Evolutionary conservation across 331 rosid genomes (phyloP).

Genomic region (Phaseolus coccineus): DNA sequence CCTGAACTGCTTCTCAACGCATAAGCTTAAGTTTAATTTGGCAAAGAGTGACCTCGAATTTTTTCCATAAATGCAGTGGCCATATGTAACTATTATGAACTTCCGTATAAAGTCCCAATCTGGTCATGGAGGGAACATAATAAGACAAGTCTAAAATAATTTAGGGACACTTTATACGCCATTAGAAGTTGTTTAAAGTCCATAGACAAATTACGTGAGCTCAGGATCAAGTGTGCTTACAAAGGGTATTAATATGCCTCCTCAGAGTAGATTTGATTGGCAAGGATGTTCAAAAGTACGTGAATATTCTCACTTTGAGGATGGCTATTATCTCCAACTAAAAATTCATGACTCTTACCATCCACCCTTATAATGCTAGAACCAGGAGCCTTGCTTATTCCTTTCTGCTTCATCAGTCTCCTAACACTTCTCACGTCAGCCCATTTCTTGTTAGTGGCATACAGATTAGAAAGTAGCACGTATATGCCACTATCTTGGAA

Average conservation of each 20-base stretch:
- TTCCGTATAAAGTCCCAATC: not conserved
- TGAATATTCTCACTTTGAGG: conserved; percentile 64
- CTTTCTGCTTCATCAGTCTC: conserved; percentile 77
- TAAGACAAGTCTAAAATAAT: not conserved
- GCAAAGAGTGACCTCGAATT: not conserved
- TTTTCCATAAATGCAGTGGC: not conserved
- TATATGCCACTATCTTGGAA: conserved; percentile 72
- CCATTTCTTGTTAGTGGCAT: conserved; percentile 76
- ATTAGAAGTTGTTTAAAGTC: not conserved
- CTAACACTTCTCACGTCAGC: conserved; percentile 72
- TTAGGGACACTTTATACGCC: not conserved
- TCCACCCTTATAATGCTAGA: conserved; percentile 73
- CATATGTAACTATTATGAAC: conserved; percentile 1
- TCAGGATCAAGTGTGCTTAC: conserved; percentile 27
- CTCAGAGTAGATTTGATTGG: conserved; percentile 58
- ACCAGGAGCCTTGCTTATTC: conserved; percentile 74
- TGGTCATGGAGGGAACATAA: not conserved
- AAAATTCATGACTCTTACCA: conserved; percentile 66
- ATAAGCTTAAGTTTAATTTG: conserved; percentile 17
- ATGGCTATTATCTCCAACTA: conserved; percentile 72
- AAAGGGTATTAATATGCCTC: conserved; percentile 43
- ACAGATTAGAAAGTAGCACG: conserved; percentile 82
- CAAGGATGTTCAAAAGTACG: conserved; percentile 53
- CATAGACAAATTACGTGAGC: not conserved
- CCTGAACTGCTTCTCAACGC: conserved; percentile 24